A percentile compares a stretch with the other conserved stretches of the same genome.
Evolutionary conservation across 2,329 filamentous ascomycete species (phyloP).

Genomic region (Podosphaera xanthii): DNA sequence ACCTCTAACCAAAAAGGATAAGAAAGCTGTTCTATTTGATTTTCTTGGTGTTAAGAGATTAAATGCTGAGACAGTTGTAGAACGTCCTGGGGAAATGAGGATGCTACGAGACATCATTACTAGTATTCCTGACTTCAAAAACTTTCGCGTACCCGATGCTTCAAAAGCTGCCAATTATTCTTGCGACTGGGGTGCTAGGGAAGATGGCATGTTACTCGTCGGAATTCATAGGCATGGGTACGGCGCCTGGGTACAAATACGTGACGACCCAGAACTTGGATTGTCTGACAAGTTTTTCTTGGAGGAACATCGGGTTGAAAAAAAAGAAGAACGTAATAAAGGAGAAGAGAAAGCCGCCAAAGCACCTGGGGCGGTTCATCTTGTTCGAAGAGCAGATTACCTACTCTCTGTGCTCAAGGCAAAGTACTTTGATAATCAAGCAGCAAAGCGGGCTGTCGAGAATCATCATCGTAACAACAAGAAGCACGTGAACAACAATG

Average conservation of each 20-base stretch:
- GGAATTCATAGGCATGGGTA: conserved; percentile 88
- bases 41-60: conserved; percentile 83
- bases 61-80: conserved; percentile 86
- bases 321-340: conserved; percentile 78
- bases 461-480: conserved; percentile 93
- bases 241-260: conserved; percentile 83
- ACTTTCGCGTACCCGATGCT: conserved; percentile 73
- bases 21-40: conserved; percentile 89
- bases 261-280: conserved; percentile 70
- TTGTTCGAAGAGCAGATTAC: conserved; percentile 87
- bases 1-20: conserved; percentile 81
- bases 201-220: conserved; percentile 92
- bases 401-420: conserved; percentile 81
- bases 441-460: conserved; percentile 58
- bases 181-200: conserved; percentile 74
- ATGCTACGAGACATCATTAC: conserved; percentile 54
- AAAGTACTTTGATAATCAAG: conserved; percentile 55
- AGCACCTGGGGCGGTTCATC: conserved; percentile 88
- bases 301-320: conserved; percentile 93
- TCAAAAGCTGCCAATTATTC: conserved; percentile 82
- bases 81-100: conserved; percentile 72
- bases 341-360: conserved; percentile 50
- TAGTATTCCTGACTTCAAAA: conserved; percentile 45
- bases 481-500: conserved; percentile 33
- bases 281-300: conserved; percentile 84